These are phyloP conservation scores for Pythium grandisporangium DNA, from an alignment of 352 stramenopile genomes.

Conservation along the genomic window DNA sequence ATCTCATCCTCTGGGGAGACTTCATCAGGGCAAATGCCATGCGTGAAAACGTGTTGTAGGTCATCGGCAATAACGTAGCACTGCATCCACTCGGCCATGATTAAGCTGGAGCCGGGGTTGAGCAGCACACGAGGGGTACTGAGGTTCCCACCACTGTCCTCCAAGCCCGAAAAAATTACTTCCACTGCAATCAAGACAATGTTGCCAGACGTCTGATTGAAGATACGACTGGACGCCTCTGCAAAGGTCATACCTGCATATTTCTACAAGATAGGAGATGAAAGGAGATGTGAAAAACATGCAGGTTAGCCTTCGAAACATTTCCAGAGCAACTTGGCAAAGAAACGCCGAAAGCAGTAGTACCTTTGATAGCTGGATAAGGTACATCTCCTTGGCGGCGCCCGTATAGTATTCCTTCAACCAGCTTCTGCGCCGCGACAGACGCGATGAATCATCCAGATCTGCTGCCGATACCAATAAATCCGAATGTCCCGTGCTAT, in stretches of 20 bases:
- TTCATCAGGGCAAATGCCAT: conserved; percentile 43
- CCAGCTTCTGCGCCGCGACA: conserved; percentile 20
- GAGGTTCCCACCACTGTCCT: conserved; percentile 12
- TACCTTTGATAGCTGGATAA: conserved; percentile 71
- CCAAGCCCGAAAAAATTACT: conserved; percentile 43
- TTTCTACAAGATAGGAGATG: conserved; percentile 18
- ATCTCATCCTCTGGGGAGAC: conserved; percentile 29
- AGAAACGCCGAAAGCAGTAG: background rate
- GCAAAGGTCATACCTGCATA: conserved; percentile 68
- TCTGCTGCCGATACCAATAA: conserved; percentile 1
- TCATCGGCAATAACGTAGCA: conserved; percentile 85
- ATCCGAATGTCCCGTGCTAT: conserved; percentile 4
- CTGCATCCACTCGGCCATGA: conserved; percentile 71
- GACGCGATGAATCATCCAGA: background rate
- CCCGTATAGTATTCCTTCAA: conserved; percentile 73
- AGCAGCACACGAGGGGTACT: conserved; percentile 51
- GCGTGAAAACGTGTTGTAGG: conserved; percentile 40
- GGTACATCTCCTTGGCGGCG: conserved; percentile 77
- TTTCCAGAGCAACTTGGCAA: background rate
- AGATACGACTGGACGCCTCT: conserved; percentile 42
- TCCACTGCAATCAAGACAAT: conserved; percentile 77
- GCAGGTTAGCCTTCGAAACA: background rate
- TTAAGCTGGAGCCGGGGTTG: conserved; percentile 63
- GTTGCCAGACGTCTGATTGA: conserved; percentile 50
- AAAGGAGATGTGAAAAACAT: no score